A percentile compares a stretch with the other conserved stretches of the same genome.
phyloP scores from a whole-genome alignment of 1,284 basidiomycete genomes.

The Fistulinella cinereoalba region DNA sequence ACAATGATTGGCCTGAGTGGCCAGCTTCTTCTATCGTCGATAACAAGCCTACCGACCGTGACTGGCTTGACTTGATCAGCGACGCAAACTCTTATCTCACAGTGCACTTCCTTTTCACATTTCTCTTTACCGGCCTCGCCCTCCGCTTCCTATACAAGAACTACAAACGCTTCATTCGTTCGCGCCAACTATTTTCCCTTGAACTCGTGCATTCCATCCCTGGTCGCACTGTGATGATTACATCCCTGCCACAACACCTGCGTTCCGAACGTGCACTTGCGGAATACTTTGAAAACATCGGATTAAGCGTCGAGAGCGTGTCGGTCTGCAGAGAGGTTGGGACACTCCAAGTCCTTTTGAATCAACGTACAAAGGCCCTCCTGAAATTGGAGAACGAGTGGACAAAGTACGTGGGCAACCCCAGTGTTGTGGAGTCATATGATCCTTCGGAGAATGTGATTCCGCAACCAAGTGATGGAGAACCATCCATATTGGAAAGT shows the following conservation, averaged over 20 bases:
- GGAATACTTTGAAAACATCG: slow-evolving; percentile 91
- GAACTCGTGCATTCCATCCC: slow-evolving; percentile 94
- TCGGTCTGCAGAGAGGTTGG: slow-evolving; percentile 85
- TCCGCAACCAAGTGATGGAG: slow-evolving; percentile 44
- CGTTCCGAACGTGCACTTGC: slow-evolving; percentile 83
- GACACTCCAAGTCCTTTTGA: slow-evolving; percentile 69
- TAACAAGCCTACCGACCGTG: slow-evolving; percentile 40
- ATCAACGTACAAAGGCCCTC: slow-evolving; percentile 75
- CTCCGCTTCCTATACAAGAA: slow-evolving; percentile 87
- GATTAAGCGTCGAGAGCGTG: slow-evolving; percentile 81
- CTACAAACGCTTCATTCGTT: slow-evolving; percentile 87
- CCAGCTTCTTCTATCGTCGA: slow-evolving; percentile 16
- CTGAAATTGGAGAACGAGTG: slow-evolving; percentile 80
- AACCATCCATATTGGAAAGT: slow-evolving; percentile 47
- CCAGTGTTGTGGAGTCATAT: slow-evolving; percentile 73
- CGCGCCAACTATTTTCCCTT: slow-evolving; percentile 89
- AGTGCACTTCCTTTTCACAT: slow-evolving; percentile 89
- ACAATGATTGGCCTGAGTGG: slow-evolving; percentile 46
- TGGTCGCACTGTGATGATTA: slow-evolving; percentile 89
- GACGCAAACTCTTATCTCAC: slow-evolving; percentile 85
- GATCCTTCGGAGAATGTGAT: slow-evolving; percentile 59
- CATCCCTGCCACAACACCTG: slow-evolving; percentile 78
- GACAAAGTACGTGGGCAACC: slow-evolving; percentile 91
- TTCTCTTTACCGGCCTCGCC: slow-evolving; percentile 85
- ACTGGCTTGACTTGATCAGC: slow-evolving; percentile 83